Base-by-base conservation (phyloP, 768 basidiomycete species). In the Rhizopogon rudus region DNA sequence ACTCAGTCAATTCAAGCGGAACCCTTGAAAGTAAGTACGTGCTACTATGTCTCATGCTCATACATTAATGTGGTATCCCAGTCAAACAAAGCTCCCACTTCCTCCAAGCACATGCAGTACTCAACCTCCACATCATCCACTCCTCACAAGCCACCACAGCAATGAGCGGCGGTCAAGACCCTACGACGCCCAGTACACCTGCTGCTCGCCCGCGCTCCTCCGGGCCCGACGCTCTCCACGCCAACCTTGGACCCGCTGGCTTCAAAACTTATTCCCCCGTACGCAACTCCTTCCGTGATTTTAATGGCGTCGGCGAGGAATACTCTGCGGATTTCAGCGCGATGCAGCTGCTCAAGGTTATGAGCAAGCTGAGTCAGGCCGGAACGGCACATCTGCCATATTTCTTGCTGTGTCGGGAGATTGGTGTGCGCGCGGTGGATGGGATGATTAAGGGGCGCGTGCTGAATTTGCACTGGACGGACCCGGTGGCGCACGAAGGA, bases 41-140 rank as follows among this genome's bases (percentile, higher is more conserved):
- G 6, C 44, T 10, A 17, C 56, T 25, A 40, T 35, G n/a, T 14
- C 48, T 16, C 16, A 28, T 13, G 33, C 46, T 42, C 13, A 53
- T n/a, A 39, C 10, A 61, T 59, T 44, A 57, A 55, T 14, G 17
- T 16, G 35, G 57, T 40, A 48, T 28, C 31, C 14, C 59, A 91
- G 88, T 91, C 67, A 84, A 84, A 62, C 85, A 88, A 62, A 84
- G 85, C 55, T 88, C 89, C 0, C 87, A 89, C 63, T 93, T 91
- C 73, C 79, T 93, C 22, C 91, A 93, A 72, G 91, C 91, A 0
- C 88, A 93, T 56, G 78, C 89, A 0, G 74, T 91, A 1, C 79
- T 93, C 53, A 93, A 93, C 60, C 80, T 93, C 13, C 91, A 93
- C 66, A 87, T 93, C 67, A 88, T 93, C 51, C 90, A 93, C 62